These are phyloP conservation scores for Physcomitrellopsis africana DNA, from an alignment of 225 moss, liverwort and hornwort genomes.

Conservation along the genomic window DNA sequence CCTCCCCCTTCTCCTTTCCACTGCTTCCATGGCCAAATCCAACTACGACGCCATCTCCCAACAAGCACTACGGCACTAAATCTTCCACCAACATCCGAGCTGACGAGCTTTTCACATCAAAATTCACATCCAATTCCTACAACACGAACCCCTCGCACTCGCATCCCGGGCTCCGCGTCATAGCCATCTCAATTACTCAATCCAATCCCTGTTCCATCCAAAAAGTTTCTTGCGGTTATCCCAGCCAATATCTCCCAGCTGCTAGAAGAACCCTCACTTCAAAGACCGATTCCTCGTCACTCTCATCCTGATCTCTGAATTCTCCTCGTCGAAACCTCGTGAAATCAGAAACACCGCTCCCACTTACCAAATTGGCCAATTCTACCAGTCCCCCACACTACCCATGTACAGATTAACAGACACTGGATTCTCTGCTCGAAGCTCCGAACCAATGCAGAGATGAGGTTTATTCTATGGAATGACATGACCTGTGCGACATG, in stretches of 20 bases:
- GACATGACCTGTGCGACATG: no score
- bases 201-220: not conserved
- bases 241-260: conserved; percentile 13
- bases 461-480: no score
- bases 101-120: not conserved
- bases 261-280: not conserved
- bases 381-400: no score
- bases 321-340: no score
- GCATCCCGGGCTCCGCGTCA: not conserved
- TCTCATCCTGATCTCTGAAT: not conserved
- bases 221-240: not conserved
- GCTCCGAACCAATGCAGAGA: no score
- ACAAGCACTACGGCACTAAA: not conserved
- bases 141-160: conserved; percentile 7
- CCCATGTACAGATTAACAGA: no score
- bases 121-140: not conserved
- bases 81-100: not conserved
- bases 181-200: conserved; percentile 12
- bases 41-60: conserved; percentile 28
- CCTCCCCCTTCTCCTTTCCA: conserved; percentile 6
- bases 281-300: not conserved
- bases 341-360: no score
- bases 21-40: conserved; percentile 33
- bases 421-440: no score
- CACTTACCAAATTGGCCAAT: no score